Evolutionary conservation across 2,329 filamentous ascomycete genomes (phyloP).

Genomic region (Laburnicola sp.): DNA sequence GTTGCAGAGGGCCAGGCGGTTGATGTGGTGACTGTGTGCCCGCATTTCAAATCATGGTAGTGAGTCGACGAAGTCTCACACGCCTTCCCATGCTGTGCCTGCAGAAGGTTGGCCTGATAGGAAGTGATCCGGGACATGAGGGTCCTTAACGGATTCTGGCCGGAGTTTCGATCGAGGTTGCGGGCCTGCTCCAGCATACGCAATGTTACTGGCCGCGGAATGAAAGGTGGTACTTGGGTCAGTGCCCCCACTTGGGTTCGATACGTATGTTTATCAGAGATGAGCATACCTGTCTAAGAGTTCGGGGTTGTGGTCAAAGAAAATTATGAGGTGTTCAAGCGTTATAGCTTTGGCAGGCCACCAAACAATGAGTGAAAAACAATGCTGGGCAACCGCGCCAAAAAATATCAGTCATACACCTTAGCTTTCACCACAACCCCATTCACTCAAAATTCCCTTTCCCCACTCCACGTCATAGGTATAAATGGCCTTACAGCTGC

Average conservation of each 20-base stretch:
- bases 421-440: no score
- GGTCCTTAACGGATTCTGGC: neutral
- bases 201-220: neutral
- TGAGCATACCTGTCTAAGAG: neutral
- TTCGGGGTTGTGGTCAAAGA: neutral
- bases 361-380: no score
- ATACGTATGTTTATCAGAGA: no score
- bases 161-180: neutral
- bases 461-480: no score
- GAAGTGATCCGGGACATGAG: neutral
- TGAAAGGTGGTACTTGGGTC: neutral
- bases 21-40: neutral
- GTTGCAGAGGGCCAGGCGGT: neutral
- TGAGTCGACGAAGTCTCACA: neutral
- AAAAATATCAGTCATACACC: no score
- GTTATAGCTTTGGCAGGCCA: no score
- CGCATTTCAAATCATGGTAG: neutral
- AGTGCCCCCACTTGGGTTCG: neutral
- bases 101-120: neutral
- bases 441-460: no score
- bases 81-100: neutral
- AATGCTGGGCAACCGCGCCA: no score
- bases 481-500: no score
- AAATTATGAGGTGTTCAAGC: no score
- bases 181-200: neutral